Evolutionary conservation across 345 rosid genomes (phyloP).

Genomic region (Salix brachista): DNA sequence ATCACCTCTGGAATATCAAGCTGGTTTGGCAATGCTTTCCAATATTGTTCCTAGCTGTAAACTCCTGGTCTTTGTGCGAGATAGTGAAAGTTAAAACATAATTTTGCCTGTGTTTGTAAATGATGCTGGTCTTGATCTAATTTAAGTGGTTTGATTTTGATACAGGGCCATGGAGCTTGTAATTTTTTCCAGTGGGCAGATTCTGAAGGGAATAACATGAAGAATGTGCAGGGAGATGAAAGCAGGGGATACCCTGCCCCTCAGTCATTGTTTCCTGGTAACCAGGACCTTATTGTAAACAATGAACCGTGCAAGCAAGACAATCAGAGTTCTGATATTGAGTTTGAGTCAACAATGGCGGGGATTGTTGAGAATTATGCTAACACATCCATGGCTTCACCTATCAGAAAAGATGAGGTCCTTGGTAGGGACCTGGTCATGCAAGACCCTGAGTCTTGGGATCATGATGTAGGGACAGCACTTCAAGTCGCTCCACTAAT

Average conservation of each 20-base stretch:
- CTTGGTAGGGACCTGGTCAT: not conserved
- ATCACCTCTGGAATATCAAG: too few species aligned
- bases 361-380: not conserved
- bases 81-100: not conserved
- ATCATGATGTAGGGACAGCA: not conserved
- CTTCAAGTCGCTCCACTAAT: not conserved
- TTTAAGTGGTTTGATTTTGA: conserved; percentile 9
- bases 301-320: not conserved
- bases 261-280: not conserved
- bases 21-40: too few species aligned
- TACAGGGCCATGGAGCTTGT: conserved; percentile 50
- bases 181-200: conserved; percentile 32
- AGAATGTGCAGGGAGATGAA: not conserved
- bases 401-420: not conserved
- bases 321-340: not conserved
- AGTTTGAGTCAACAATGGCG: not conserved
- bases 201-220: not conserved
- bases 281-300: not conserved
- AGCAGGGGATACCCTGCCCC: not conserved
- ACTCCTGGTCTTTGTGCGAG: too few species aligned
- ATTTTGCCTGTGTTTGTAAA: not conserved
- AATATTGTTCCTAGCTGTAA: too few species aligned
- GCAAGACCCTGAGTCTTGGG: not conserved
- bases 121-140: not conserved
- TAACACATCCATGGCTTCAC: not conserved